Percentiles rank a stretch among this genome's conserved stretches.
phyloP scores from a whole-genome alignment of 2,329 filamentous ascomycete genomes.

The Pseudopithomyces maydicus region DNA sequence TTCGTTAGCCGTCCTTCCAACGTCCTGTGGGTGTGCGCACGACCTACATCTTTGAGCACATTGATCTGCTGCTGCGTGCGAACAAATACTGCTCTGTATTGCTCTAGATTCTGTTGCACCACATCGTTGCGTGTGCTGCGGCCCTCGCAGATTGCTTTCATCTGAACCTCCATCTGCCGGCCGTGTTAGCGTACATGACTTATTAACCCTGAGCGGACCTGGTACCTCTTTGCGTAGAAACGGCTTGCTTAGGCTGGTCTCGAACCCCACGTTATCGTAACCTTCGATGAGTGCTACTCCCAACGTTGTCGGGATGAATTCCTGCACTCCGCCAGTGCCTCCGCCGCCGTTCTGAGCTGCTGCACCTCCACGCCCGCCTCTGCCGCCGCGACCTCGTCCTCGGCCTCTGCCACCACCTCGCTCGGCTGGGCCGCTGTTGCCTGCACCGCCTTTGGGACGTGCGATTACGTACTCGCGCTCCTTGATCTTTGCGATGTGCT shows the following conservation, averaged over 20 bases:
- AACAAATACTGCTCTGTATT: constrained; percentile 85
- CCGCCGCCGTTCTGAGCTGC: constrained; percentile 49
- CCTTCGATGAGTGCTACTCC: constrained; percentile 92
- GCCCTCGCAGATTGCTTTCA: constrained; percentile 96
- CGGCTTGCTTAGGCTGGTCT: constrained; percentile 91
- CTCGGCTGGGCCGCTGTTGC: constrained; percentile 49
- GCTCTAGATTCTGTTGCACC: constrained; percentile 79
- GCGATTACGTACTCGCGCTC: constrained; percentile 83
- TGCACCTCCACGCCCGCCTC: constrained; percentile 56
- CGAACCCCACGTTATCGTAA: constrained; percentile 92
- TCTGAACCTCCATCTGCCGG: constrained; percentile 81
- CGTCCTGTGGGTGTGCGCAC: constrained; percentile 12
- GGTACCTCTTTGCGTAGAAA: constrained; percentile 85
- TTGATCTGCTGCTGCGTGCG: constrained; percentile 79
- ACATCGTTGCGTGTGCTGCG: constrained; percentile 75
- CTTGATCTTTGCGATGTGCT: constrained; percentile 96
- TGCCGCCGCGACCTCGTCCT: constrained; percentile 30
- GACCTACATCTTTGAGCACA: constrained; percentile 58
- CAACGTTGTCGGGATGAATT: constrained; percentile 91
- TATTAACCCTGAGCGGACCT: constrained; percentile 11
- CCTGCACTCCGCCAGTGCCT: constrained; percentile 65
- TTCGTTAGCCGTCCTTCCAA: constrained; percentile 21
- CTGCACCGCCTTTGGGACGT: constrained; percentile 52
- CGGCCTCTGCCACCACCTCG: constrained; percentile 50
- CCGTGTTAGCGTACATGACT: constrained; percentile 17